Evolutionary conservation across 306 rosid species (phyloP), one percentile per base, ranked within the genome.

Genomic region (Notholithocarpus densiflorus): DNA sequence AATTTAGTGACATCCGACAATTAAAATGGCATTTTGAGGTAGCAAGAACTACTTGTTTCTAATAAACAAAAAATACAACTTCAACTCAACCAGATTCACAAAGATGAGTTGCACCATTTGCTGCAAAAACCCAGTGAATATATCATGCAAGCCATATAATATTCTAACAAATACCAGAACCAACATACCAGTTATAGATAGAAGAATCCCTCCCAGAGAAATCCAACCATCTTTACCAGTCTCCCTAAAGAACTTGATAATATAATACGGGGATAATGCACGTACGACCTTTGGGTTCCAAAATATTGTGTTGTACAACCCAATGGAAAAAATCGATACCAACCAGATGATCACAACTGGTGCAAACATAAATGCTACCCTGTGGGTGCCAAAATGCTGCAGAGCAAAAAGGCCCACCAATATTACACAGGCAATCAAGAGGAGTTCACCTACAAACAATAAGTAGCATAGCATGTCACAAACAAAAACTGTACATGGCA

Each of bases 151-250:
- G 53, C 56, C 55, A 53, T 51, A 43, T 11, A 73, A 80, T 32
- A 45, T 72, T 55, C 72, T 26, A 56, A 19, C 40, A 4, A 78
- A 34, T 76, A 34, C 64, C 68, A 80, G 73, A 62, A 76, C 66
- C 77, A 79, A 79, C 91, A 74, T 91, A 93, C 98, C 98, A 65
- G 98, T 91, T 84, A 86, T 89, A 68, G 92, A 87, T 24, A 93
- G 93, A 80, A 93, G 96, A 80, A 93, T 43, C 79, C 98, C 98
- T 74, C 97, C 98, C 8, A 93, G 98, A 78, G 98, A 88, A 80
- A 91, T 80, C 96, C 94, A 93, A 61, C 98, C 97, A 77, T 87
- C 93, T 91, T 87, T 89, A 57, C 96, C 96, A 72, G 94, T 91
- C 81, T 74, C 76, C 6, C 48, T 62, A 21, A 93, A 93, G 84